phyloP scores from a whole-genome alignment of 805 yeast genomes.

The Ogataea kodamae region DNA sequence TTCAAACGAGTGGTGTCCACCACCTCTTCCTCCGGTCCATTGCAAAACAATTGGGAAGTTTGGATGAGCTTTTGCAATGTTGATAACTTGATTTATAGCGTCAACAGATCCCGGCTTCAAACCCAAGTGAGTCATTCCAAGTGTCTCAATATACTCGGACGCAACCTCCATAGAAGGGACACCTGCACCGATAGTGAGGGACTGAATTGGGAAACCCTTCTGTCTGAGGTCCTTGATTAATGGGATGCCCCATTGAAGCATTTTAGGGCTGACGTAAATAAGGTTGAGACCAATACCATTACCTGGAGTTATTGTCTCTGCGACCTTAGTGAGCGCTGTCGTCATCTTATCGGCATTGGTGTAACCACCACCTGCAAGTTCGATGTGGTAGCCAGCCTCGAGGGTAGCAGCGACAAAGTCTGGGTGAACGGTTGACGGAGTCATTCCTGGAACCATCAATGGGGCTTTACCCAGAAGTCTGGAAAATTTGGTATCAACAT shows the following conservation, averaged over 20 bases:
- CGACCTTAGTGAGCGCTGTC: conserved; percentile 70
- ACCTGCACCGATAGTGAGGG: conserved; percentile 98
- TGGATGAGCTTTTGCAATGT: conserved; percentile 95
- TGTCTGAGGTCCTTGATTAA: conserved; percentile 84
- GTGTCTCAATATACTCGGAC: conserved; percentile 86
- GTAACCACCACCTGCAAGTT: conserved; percentile 99
- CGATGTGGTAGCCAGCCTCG: conserved; percentile 96
- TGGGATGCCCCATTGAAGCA: conserved; percentile 99
- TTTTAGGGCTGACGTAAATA: conserved; percentile 93
- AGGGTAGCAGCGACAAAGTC: conserved; percentile 91
- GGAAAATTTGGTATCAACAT: conserved; percentile 92
- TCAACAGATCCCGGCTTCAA: conserved; percentile 98
- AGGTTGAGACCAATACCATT: conserved; percentile 88
- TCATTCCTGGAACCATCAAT: conserved; percentile 98
- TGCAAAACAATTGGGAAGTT: conserved; percentile 94
- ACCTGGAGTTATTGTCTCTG: conserved; percentile 71
- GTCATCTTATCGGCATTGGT: conserved; percentile 71
- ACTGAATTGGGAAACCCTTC: conserved; percentile 93
- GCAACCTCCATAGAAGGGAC: conserved; percentile 98
- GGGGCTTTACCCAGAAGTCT: conserved; percentile 93
- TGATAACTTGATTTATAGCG: conserved; percentile 78
- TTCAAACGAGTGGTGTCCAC: conserved; percentile 99
- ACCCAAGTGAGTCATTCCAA: conserved; percentile 91
- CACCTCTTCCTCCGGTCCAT: conserved; percentile 99
- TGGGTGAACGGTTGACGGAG: conserved; percentile 95